Conservation (phyloP, 1,139 yeast genomes). For the Candida neerlandica region DNA sequence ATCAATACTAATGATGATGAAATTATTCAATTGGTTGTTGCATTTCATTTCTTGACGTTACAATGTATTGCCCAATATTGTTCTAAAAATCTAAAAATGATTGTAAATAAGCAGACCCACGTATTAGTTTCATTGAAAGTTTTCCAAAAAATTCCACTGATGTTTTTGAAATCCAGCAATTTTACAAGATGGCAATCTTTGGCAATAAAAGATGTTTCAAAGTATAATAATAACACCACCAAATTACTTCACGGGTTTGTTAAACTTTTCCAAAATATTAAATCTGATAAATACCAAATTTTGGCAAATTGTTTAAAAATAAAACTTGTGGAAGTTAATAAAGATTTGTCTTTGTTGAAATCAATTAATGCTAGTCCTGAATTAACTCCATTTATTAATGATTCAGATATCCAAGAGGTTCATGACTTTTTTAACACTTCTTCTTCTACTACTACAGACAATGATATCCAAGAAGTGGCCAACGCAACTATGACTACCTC, state of each 20-base stretch:
- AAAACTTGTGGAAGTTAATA: slow-evolving; percentile 15
- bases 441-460: background rate
- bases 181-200: slow-evolving; percentile 28
- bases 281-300: slow-evolving; percentile 6
- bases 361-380: slow-evolving; percentile 10
- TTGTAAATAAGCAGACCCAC: slow-evolving; percentile 16
- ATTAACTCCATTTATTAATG: slow-evolving; percentile 13
- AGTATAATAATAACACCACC: slow-evolving; percentile 21
- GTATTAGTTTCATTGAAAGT: slow-evolving; percentile 13
- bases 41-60: slow-evolving; percentile 34
- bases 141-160: slow-evolving; percentile 19
- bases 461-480: background rate
- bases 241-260: slow-evolving; percentile 30
- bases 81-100: slow-evolving; percentile 21
- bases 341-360: slow-evolving; percentile 9
- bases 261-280: slow-evolving; percentile 20
- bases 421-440: slow-evolving; percentile 2
- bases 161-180: slow-evolving; percentile 25
- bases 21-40: slow-evolving; percentile 26
- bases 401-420: slow-evolving; percentile 11
- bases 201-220: slow-evolving; percentile 10
- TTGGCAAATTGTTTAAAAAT: slow-evolving; percentile 14
- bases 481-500: background rate
- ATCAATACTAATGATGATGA: slow-evolving; percentile 13
- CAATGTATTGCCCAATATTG: slow-evolving; percentile 34